Conservation (phyloP, 345 rosid genomes). For the Anastatica hierochuntica region DNA sequence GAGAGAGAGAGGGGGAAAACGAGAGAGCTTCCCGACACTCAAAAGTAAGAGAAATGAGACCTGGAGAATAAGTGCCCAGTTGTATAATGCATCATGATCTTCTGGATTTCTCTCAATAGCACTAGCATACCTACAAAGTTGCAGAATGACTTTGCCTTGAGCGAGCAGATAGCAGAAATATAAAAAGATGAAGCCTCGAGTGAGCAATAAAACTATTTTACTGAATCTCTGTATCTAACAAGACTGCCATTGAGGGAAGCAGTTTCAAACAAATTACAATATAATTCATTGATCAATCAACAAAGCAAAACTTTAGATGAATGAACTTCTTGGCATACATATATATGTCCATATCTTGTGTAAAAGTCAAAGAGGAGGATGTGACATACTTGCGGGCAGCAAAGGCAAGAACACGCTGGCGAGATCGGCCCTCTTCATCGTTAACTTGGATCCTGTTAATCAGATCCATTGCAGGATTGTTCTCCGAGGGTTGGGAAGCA, state of each 20-base stretch:
- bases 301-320: neutral
- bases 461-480: constrained; percentile 77
- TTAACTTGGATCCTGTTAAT: constrained; percentile 67
- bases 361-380: neutral
- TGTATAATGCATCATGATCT: constrained; percentile 92
- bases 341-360: neutral
- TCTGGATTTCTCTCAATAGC: constrained; percentile 85
- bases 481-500: constrained; percentile 53
- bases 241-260: neutral
- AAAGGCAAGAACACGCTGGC: constrained; percentile 89
- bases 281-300: neutral
- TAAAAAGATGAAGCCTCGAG: neutral
- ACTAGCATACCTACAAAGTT: constrained; percentile 69
- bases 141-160: neutral
- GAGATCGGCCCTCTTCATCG: constrained; percentile 97
- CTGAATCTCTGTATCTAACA: neutral
- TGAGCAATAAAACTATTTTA: neutral
- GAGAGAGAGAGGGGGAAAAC: neutral
- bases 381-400: constrained; percentile 83
- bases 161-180: neutral
- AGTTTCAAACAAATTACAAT: neutral
- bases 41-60: constrained; percentile 27
- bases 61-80: constrained; percentile 99
- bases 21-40: neutral
- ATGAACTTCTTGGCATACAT: too few species aligned